Base-by-base conservation (phyloP, 805 yeast genomes). In the Metschnikowia sp. region DNA sequence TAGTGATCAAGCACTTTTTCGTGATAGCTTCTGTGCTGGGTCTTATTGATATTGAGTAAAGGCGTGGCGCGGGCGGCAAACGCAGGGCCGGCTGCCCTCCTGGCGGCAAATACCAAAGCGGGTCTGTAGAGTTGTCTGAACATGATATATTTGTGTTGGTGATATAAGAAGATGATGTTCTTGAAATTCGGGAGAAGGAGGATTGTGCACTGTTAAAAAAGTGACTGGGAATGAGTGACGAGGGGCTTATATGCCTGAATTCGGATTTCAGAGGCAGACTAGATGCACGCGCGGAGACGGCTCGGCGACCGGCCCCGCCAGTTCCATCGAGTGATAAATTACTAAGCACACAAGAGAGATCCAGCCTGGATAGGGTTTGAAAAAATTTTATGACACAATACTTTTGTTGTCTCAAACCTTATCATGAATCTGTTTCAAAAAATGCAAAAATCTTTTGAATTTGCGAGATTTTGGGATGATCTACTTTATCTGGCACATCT, bases 1-100 rank as follows among this genome's bases (percentile, higher is more conserved):
- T 94, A 94, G 66, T 94, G 99, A 65, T 94, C 98, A 58, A 92
- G 84, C 45, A 92, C 97, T 65, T 89, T 90, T 52, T 89, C 90
- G 62, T 91, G 97, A 63, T 92, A 92, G n/a, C 64, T 57, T 59
- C 76, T 64, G 43, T 55, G 44, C 31, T 45, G 49, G 8, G 49
- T 36, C 19, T 36, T 26, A 36, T 28, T 18, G 31, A 40, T 13
- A 11, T 26, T 40, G 32, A 38, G 13, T 12, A 45, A 31, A 11
- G 50, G 46, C 31, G 39, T 19, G 40, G 44, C 40, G 12, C 49
- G 42, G 37, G 55, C 42, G 26, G 40, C 43, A n/a, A 51, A 40
- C 11, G 50, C 47, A 10, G 51, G 48, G 39, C 40, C 39, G 26
- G 38, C 19, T 8, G 40, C 10, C 13, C 50, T 44, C 35, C 53